Percentiles rank a stretch among this genome's conserved stretches.
These are phyloP conservation scores for Xylaria sp. DNA, from an alignment of 2,329 filamentous ascomycete genomes.

Conservation along the genomic window DNA sequence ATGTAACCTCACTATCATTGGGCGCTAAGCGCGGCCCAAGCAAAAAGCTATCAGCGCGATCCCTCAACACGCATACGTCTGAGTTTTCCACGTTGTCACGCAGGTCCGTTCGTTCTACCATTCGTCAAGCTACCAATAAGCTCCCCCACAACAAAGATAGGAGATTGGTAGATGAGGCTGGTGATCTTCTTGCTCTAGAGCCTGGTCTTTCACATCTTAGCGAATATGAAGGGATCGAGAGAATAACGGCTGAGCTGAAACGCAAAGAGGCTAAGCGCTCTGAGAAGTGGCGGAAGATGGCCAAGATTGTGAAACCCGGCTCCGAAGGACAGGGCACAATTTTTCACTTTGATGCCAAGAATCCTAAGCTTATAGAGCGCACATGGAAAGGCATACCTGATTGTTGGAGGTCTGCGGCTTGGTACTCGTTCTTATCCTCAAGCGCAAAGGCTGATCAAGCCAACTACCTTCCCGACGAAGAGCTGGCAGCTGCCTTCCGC, in stretches of 20 bases:
- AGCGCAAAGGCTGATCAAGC: slow-evolving; percentile 71
- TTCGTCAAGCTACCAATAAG: slow-evolving; percentile 63
- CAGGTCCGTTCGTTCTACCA: slow-evolving; percentile 59
- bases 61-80: slow-evolving; percentile 63
- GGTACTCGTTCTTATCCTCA: slow-evolving; percentile 87
- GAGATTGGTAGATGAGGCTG: slow-evolving; percentile 67
- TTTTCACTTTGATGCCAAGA: slow-evolving; percentile 80
- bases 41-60: slow-evolving; percentile 62
- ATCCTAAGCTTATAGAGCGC: slow-evolving; percentile 84
- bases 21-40: slow-evolving; percentile 53
- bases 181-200: slow-evolving; percentile 68
- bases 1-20: slow-evolving; percentile 44
- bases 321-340: slow-evolving; percentile 62
- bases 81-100: slow-evolving; percentile 57
- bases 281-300: slow-evolving; percentile 73
- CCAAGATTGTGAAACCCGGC: slow-evolving; percentile 59
- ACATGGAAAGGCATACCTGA: slow-evolving; percentile 99
- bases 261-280: slow-evolving; percentile 67
- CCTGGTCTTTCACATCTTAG: slow-evolving; percentile 61
- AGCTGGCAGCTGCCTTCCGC: slow-evolving; percentile 75
- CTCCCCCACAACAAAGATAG: slow-evolving; percentile 66
- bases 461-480: slow-evolving; percentile 67
- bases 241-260: slow-evolving; percentile 60
- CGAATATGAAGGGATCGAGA: slow-evolving; percentile 61
- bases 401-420: slow-evolving; percentile 89